These are phyloP conservation scores for Achlya hypogyna DNA, from an alignment of 352 stramenopile species.

Conservation along the genomic window DNA sequence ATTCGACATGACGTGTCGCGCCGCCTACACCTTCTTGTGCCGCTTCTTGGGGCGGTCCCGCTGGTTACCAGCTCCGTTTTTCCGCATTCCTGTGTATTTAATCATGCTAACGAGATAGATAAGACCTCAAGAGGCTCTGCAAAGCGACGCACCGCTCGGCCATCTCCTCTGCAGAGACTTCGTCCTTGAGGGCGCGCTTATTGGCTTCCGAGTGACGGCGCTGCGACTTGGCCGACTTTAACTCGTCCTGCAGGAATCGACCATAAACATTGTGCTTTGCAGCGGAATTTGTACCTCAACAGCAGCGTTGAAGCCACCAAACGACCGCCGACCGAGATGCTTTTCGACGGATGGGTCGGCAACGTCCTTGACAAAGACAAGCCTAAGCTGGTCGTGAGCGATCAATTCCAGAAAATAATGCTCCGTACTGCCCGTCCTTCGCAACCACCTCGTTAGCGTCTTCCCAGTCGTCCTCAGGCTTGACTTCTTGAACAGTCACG, in stretches of 20 bases:
- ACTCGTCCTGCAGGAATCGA: slow-evolving; percentile 42
- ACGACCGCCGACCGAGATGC: slow-evolving; percentile 69
- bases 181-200: slow-evolving; percentile 61
- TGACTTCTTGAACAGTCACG: slow-evolving; percentile 38
- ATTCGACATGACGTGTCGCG: no score
- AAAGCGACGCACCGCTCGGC: slow-evolving; percentile 25
- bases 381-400: slow-evolving; percentile 13
- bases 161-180: slow-evolving; percentile 79
- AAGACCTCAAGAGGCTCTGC: background rate
- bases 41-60: slow-evolving; percentile 7
- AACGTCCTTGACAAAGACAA: slow-evolving; percentile 51
- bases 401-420: background rate
- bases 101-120: slow-evolving; percentile 35
- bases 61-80: background rate
- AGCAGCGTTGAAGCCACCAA: slow-evolving; percentile 71
- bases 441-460: slow-evolving; percentile 27
- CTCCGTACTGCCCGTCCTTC: background rate
- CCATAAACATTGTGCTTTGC: background rate
- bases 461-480: slow-evolving; percentile 55
- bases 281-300: slow-evolving; percentile 34
- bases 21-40: slow-evolving; percentile 9
- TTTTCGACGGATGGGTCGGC: slow-evolving; percentile 61
- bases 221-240: slow-evolving; percentile 45
- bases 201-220: slow-evolving; percentile 51
- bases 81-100: slow-evolving; percentile 67